Evolutionary conservation across 2,329 filamentous ascomycete genomes (phyloP), one percentile per base, ranked within the genome.

Genomic region (Cercospora brassicicola): DNA sequence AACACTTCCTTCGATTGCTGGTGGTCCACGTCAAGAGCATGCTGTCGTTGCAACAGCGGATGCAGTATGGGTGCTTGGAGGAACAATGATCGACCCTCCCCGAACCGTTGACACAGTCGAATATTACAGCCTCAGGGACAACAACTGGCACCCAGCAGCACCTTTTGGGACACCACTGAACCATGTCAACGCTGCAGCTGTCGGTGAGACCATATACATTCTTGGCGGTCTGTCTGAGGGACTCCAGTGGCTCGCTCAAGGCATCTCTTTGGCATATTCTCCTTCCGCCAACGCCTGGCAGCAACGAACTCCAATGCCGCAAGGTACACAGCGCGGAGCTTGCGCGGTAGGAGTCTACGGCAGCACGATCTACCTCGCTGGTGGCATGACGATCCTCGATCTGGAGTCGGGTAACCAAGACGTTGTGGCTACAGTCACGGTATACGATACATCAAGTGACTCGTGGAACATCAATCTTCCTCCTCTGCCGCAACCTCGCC

Each of bases 321-420:
- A 26, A 48, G 66, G 66, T 2, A 67, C 62, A 11, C 56, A 62
- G 9, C 66, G 66, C 3, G 66, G 66, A 31, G 61, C 66, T 2
- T 67, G 56, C 36, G 66, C 66, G 4, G 66, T 67, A 2, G 66
- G 66, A 31, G 62, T 65, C 1, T 60, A 65, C 13, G 56, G 57
- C 3, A 62, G 13, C 15, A 67, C 33, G 11, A 65, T 67, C 42
- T 67, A 64, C 48, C 57, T 67, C 18, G 66, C 66, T n/a, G 66
- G 66, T 4, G 66, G 66, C 5, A 64, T 64, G 66, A 67, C 62
- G 2, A n/a, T 23, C 13, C 55, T 67, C 0, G 56, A 61, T 39
- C 28, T 60, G n/a, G 33, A 39, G 8, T 26, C 53, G 18, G 64
- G 33, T 1, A 11, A 48, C 3, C 66, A 67, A 56, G 61, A 67